Conservation (phyloP, 1,139 yeast species). For the Debaryomyces udenii region DNA sequence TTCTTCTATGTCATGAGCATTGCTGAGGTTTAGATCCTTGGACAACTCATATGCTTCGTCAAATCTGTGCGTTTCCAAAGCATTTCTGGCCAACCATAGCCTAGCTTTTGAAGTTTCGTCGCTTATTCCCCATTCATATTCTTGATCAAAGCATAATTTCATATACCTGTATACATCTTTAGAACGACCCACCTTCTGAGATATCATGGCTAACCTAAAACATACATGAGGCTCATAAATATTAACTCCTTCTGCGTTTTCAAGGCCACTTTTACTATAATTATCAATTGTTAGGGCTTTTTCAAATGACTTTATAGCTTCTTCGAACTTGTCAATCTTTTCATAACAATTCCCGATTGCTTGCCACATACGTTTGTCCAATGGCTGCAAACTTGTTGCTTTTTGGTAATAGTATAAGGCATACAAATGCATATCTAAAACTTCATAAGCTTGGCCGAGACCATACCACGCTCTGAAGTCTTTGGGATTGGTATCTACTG, state of each 20-base stretch:
- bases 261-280: slow-evolving; percentile 19
- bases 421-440: slow-evolving; percentile 90
- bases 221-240: slow-evolving; percentile 54
- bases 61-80: slow-evolving; percentile 58
- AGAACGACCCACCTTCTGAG: slow-evolving; percentile 57
- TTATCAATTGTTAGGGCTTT: slow-evolving; percentile 57
- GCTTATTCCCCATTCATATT: slow-evolving; percentile 63
- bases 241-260: slow-evolving; percentile 18
- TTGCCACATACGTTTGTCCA: slow-evolving; percentile 95
- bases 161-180: slow-evolving; percentile 65
- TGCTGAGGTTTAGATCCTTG: slow-evolving; percentile 71
- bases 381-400: slow-evolving; percentile 85
- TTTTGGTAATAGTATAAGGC: slow-evolving; percentile 91
- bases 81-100: slow-evolving; percentile 82
- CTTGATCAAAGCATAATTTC: slow-evolving; percentile 73
- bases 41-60: slow-evolving; percentile 77
- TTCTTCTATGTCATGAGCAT: slow-evolving; percentile 85
- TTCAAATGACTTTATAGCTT: slow-evolving; percentile 64
- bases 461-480: slow-evolving; percentile 99
- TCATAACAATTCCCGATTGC: slow-evolving; percentile 92
- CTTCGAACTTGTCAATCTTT: slow-evolving; percentile 67
- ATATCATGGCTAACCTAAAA: slow-evolving; percentile 68
- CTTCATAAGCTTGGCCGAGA: slow-evolving; percentile 96
- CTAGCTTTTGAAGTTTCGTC: slow-evolving; percentile 84
- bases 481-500: slow-evolving; percentile 84